Conservation (phyloP, 495 filamentous ascomycete genomes). For the Penicillium canescens region DNA sequence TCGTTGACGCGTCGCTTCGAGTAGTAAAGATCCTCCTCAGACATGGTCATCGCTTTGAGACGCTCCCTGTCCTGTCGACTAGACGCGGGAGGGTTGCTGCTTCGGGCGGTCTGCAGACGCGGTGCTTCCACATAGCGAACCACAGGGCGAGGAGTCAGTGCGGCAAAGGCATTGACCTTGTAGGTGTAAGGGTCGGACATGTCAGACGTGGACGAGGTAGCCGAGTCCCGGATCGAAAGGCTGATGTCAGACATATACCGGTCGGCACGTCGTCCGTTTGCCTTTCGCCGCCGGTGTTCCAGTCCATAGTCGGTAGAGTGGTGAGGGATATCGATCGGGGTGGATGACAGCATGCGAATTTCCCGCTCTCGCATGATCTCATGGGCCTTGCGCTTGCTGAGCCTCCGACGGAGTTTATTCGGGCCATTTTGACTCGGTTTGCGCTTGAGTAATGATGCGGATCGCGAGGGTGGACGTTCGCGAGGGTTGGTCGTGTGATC, state of each 20-base stretch:
- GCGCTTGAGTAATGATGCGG: constrained; percentile 64
- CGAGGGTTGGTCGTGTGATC: constrained; percentile 9
- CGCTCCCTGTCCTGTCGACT: constrained; percentile 39
- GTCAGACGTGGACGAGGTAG: constrained; percentile 71
- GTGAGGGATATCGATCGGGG: constrained; percentile 61
- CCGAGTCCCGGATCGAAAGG: constrained; percentile 67
- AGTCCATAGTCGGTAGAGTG: constrained; percentile 52
- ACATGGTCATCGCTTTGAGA: constrained; percentile 44
- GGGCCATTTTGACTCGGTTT: constrained; percentile 58
- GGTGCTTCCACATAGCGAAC: constrained; percentile 71
- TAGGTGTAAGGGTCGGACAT: constrained; percentile 69
- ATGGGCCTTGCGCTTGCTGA: constrained; percentile 74
- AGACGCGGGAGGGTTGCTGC: constrained; percentile 37
- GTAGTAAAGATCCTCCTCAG: constrained; percentile 61
- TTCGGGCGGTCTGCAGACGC: constrained; percentile 42
- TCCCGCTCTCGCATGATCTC: constrained; percentile 80
- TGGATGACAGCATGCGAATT: constrained; percentile 76
- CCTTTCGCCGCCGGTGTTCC: constrained; percentile 64
- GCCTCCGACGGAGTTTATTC: constrained; percentile 61
- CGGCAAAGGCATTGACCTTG: constrained; percentile 71
- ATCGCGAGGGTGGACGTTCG: constrained; percentile 38
- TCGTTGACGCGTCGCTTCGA: constrained; percentile 75
- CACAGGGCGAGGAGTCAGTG: constrained; percentile 76
- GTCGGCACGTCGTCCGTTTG: constrained; percentile 57
- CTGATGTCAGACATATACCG: constrained; percentile 71